phyloP scores from a whole-genome alignment of 768 basidiomycete genomes.

The Coprinopsis cinerea region DNA sequence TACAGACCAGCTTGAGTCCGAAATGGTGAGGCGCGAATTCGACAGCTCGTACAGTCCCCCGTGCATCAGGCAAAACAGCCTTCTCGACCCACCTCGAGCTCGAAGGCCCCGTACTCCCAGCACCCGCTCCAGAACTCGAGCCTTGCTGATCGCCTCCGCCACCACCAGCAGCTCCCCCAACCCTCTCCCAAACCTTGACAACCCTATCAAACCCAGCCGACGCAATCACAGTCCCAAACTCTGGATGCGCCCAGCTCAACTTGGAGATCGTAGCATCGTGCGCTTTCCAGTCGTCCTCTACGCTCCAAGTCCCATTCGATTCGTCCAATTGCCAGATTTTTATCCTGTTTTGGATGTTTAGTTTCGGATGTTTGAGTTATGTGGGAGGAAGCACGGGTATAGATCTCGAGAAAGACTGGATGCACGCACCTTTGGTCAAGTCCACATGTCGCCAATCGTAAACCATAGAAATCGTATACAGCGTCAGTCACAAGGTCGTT shows the following conservation, averaged over 20 bases:
- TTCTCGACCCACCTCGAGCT: conserved; percentile 66
- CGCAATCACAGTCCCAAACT: conserved; percentile 84
- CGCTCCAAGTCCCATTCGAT: conserved; percentile 62
- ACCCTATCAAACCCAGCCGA: conserved; percentile 88
- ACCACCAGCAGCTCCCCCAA: conserved; percentile 22
- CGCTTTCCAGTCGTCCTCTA: conserved; percentile 95
- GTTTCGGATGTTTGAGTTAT: conserved; percentile 13
- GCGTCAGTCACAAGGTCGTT: conserved; percentile 80
- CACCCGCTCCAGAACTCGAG: conserved; percentile 18
- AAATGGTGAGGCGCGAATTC: conserved; percentile 87
- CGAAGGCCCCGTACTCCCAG: conserved; percentile 21
- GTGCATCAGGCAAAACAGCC: conserved; percentile 73
- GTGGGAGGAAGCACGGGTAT: no score
- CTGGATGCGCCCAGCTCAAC: conserved; percentile 87
- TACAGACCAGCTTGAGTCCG: conserved; percentile 78
- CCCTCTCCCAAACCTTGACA: conserved; percentile 88
- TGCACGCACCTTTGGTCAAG: conserved; percentile 67
- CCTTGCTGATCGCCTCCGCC: conserved; percentile 24
- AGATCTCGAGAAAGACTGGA: conserved; percentile 9
- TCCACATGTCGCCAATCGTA: conserved; percentile 72
- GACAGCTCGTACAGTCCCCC: conserved; percentile 78
- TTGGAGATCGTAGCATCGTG: conserved; percentile 87
- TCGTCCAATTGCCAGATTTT: conserved; percentile 84
- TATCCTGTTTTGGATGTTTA: conserved; percentile 41
- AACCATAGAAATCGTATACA: conserved; percentile 87